phyloP scores from a whole-genome alignment of 306 rosid genomes.

The Inga laurina region DNA sequence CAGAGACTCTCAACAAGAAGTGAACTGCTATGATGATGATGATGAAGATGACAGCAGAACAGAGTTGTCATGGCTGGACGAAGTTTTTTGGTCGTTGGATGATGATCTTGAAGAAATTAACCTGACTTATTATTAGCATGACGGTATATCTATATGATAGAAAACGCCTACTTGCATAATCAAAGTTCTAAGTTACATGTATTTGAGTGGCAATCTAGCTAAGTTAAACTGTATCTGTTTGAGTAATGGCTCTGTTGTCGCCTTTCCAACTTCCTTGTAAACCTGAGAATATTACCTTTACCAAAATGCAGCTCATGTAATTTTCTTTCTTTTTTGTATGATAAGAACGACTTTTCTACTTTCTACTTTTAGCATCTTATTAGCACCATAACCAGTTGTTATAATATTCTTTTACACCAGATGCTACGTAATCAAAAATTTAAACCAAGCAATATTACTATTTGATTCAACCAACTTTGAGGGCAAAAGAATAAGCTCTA shows the following conservation, averaged over 20 bases:
- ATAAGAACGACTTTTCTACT: neutral
- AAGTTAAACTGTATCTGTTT: neutral
- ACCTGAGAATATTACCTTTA: slow-evolving; percentile 25
- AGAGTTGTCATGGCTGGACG: slow-evolving; percentile 55
- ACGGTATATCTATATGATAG: neutral
- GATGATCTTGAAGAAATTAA: slow-evolving; percentile 47
- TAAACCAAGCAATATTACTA: neutral
- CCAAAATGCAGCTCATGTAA: slow-evolving; percentile 4
- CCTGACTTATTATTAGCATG: slow-evolving; percentile 3
- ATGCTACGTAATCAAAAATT: neutral
- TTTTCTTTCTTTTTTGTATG: neutral
- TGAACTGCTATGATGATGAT: slow-evolving; percentile 27
- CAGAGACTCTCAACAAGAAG: slow-evolving; percentile 28
- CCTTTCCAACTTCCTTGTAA: slow-evolving; percentile 2
- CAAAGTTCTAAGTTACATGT: slow-evolving; percentile 7
- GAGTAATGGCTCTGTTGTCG: slow-evolving; percentile 5
- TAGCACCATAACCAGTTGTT: neutral
- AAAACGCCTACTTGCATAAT: neutral
- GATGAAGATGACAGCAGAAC: slow-evolving; percentile 48
- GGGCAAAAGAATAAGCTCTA: neutral
- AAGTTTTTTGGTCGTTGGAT: slow-evolving; percentile 45
- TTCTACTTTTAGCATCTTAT: neutral
- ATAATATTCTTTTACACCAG: neutral
- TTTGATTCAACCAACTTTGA: neutral
- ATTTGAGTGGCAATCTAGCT: slow-evolving; percentile 7